Conservation (phyloP, 345 rosid species). For the Barbarea vulgaris region DNA sequence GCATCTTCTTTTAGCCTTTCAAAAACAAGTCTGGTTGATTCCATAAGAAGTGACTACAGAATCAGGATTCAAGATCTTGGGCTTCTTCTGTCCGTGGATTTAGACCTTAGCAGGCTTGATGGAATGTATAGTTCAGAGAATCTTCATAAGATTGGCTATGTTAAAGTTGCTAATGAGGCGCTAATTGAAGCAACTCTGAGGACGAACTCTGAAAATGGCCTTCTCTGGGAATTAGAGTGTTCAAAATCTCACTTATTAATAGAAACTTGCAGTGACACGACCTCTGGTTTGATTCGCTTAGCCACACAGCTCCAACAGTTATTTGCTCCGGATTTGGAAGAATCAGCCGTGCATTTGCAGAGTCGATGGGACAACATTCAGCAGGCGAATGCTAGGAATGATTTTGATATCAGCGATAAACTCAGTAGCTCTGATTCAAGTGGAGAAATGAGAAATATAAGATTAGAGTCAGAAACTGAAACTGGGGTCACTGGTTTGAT, state of each 20-base stretch:
- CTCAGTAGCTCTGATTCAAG: constrained; percentile 43
- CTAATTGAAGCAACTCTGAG: constrained; percentile 66
- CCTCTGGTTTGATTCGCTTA: constrained; percentile 71
- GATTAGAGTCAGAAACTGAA: constrained; percentile 41
- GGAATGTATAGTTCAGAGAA: constrained; percentile 59
- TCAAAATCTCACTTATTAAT: constrained; percentile 62
- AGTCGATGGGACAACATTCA: constrained; percentile 73
- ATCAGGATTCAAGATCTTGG: constrained; percentile 84
- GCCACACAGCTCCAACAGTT: constrained; percentile 79
- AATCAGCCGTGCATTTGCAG: constrained; percentile 82
- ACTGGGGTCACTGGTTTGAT: constrained; percentile 56
- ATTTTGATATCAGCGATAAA: constrained; percentile 43
- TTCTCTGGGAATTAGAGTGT: constrained; percentile 81
- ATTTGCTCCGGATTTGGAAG: constrained; percentile 91
- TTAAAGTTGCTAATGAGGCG: constrained; percentile 78
- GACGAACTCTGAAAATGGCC: constrained; percentile 57
- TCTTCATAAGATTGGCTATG: constrained; percentile 70
- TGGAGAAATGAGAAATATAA: constrained; percentile 45
- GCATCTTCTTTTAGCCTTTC: constrained; percentile 79
- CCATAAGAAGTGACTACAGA: constrained; percentile 52
- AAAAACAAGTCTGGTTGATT: constrained; percentile 46
- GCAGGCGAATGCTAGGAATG: constrained; percentile 52
- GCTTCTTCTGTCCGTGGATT: constrained; percentile 68
- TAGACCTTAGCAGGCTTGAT: constrained; percentile 51
- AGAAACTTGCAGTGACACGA: constrained; percentile 90